These are phyloP conservation scores for Sphaerulina vaccinii DNA, from an alignment of 2,329 filamentous ascomycete genomes.

Conservation along the genomic window DNA sequence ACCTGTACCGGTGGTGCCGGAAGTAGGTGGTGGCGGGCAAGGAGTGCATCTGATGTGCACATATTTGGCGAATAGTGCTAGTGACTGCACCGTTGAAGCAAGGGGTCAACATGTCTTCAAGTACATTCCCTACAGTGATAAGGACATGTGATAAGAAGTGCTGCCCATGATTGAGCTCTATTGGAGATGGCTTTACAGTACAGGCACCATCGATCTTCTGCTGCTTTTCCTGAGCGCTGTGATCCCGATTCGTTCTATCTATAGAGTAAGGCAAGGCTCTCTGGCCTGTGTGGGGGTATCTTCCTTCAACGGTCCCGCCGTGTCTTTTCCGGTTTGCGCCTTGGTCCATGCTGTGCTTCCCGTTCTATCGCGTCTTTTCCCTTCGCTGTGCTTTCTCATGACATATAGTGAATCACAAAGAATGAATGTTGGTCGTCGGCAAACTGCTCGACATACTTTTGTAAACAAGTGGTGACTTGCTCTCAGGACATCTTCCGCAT, in stretches of 20 bases:
- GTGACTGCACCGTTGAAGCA: too few species aligned
- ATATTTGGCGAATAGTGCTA: too few species aligned
- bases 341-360: not conserved
- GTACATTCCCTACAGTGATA: not conserved
- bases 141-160: not conserved
- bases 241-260: conserved; percentile 1
- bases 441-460: not conserved
- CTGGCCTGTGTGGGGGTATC: conserved; percentile 13
- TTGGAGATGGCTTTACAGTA: not conserved
- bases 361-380: not conserved
- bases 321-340: not conserved
- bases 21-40: not conserved
- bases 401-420: conserved; percentile 11
- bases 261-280: conserved; percentile 12
- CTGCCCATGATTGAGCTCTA: not conserved
- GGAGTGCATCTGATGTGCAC: not conserved
- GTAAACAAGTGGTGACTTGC: not conserved
- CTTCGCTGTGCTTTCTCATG: conserved; percentile 2
- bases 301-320: conserved; percentile 5
- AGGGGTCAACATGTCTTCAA: not conserved
- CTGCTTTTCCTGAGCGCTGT: not conserved
- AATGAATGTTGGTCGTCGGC: conserved; percentile 5
- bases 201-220: not conserved
- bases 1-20: not conserved
- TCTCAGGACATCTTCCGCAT: conserved; percentile 24